Base-by-base conservation (phyloP, 495 filamentous ascomycete species). In the Penicillium waksmanii region DNA sequence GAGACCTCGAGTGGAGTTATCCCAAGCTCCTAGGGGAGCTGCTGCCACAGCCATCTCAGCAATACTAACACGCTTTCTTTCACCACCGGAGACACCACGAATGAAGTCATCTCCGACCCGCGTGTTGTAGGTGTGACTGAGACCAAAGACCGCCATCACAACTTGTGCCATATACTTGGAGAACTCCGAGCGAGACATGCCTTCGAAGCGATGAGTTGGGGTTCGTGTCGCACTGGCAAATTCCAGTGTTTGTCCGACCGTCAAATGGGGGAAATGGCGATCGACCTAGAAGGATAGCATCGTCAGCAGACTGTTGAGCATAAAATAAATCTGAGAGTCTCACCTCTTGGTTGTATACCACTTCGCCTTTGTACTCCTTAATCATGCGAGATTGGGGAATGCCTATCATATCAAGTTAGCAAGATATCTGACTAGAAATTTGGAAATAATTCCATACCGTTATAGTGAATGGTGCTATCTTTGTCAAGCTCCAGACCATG, bases 1-100 rank as follows among this genome's bases (percentile, higher is more conserved):
- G 33, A 96, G 77, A 34, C 92, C 92, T 58, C 92, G 84, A 3
- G 91, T 94, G 31, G 83, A 86, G 72, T 96, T 95, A 67, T 96
- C 92, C 89, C 91, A 95, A 5, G 84, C 88, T 43, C 83, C 80
- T 17, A 96, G 73, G 48, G 85, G 85, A 10, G 86, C 86, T 49
- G 87, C 85, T 10, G 86, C 86, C 18, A 91, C 74, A 67, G 91
- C 84, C 66, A 80, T 80, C 65, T 86, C 76, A 5, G 77, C 78
- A 44, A 80, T 79, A 66, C 67, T 69, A 13, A 78, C 74, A n/a
- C 74, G 85, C 77, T 94, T 95, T 25, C 90, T 76, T 69, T 96
- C 92, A 36, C 92, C 92, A 47, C 92, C 92, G n/a, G 86, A 90
- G 15, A 96, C 84, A 56, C 92, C 87, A 64, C 73, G 89, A 80